Base-by-base conservation (phyloP, 192 early-diverging fungal species). In the Rhizophagus sp. region DNA sequence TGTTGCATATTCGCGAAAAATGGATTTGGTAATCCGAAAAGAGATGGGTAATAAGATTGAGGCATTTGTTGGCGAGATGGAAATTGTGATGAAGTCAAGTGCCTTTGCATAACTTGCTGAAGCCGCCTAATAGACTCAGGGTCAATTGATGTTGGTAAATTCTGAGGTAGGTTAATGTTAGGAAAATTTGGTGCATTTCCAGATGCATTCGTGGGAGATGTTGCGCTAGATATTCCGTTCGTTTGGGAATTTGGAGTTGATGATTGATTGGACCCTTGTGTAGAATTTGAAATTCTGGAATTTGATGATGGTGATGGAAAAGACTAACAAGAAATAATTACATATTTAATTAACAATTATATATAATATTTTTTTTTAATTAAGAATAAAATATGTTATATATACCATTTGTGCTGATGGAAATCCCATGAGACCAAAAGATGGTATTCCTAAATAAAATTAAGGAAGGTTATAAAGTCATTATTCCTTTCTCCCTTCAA, bases 81-180 rank as follows among this genome's bases (percentile, higher is more conserved):
- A 34, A 36, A 47, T 67, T 78, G 76, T 34, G 63, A 41, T 8
- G 76, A 78, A 19, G 65, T 24, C 24, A 68, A 50, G 63, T 63
- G 39, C 17, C 76, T 24, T 68, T 78, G 64, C 49, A 68, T 68
- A 27, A 68, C 19, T 78, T 78, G 76, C 25, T 78, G 76, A 52
- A 78, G 33, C 12, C 75, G 62, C 47, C 76, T 25, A 61, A 68
- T 50, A 52, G 27, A 68, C 33, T 78, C 76, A 1, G 76, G 65
- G 34, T 78, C 65, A 34, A 33, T 36, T 5, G 76, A 24, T 24
- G 19, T 47, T 68, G 75, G n/a, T 25, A 65, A 41, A 27, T 49
- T 64, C 22, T 39, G 75, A 25, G 62, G 9, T 36, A 36, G 9
- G 2, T 22, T 49, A 15, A 62, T 8, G 44, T 44, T 27, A 27